Evolutionary conservation across 2,329 filamentous ascomycete species (phyloP).

Genomic region (Penicillium sp.): DNA sequence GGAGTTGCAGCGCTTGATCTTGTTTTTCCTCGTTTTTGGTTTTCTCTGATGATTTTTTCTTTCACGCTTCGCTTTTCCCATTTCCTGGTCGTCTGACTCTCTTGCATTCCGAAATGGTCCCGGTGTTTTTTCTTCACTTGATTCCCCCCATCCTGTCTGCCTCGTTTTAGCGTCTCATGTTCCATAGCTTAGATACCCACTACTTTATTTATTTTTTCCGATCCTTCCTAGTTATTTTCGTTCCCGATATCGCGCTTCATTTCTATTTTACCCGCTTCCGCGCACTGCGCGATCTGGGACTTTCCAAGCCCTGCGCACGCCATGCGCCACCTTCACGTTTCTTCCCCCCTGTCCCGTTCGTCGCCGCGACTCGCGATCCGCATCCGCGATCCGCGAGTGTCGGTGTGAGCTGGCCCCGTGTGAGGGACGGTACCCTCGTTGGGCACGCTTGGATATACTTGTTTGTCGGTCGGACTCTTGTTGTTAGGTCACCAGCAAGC

Average conservation of each 20-base stretch:
- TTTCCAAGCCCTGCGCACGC: conserved; percentile 4
- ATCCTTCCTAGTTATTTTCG: conserved; percentile 20
- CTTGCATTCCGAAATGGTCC: conserved; percentile 2
- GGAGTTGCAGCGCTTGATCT: conserved; percentile 9
- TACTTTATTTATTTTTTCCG: conserved; percentile 5
- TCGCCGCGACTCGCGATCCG: not conserved
- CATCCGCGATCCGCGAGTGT: conserved; percentile 7
- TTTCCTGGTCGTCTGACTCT: not conserved
- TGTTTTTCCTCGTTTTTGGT: not conserved
- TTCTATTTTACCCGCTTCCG: conserved; percentile 12
- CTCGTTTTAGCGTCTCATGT: conserved; percentile 16
- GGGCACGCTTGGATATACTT: conserved; percentile 5
- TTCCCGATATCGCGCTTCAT: conserved; percentile 14
- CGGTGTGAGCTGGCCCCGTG: conserved; percentile 12
- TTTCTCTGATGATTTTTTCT: conserved; percentile 14
- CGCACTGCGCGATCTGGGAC: conserved; percentile 11
- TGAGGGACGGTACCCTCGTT: conserved; percentile 1
- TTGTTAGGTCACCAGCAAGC: conserved; percentile 4
- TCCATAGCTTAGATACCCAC: conserved; percentile 20
- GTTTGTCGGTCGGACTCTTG: not conserved
- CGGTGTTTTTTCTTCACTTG: conserved; percentile 1
- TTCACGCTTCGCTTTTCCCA: too few relatives aligned
- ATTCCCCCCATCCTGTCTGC: conserved; percentile 4
- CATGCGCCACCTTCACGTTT: conserved; percentile 8
- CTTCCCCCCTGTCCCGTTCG: not conserved